Conservation (phyloP, 495 filamentous ascomycete species). For the Penicillium coffeae region DNA sequence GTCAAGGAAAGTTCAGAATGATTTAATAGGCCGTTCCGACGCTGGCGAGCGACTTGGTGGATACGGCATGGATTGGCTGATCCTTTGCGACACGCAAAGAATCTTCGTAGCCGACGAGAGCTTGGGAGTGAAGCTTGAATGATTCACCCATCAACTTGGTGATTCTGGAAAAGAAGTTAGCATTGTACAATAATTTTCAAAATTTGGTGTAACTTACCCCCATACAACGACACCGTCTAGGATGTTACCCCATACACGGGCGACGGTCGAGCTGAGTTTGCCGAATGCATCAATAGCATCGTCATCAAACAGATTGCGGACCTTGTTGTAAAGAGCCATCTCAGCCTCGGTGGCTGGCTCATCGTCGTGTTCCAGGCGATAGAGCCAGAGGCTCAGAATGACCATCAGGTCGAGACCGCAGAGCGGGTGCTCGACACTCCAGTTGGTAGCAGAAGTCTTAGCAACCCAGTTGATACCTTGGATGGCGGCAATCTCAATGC, state of each 20-base stretch:
- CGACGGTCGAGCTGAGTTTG: slow-evolving; percentile 88
- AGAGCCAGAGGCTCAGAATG: slow-evolving; percentile 96
- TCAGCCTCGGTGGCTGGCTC: slow-evolving; percentile 91
- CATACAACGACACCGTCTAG: slow-evolving; percentile 98
- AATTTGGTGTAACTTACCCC: slow-evolving; percentile 61
- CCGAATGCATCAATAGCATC: slow-evolving; percentile 74
- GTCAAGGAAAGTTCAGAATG: slow-evolving; percentile 11
- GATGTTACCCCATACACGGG: slow-evolving; percentile 95
- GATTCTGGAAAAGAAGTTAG: slow-evolving; percentile 66
- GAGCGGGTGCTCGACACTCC: slow-evolving; percentile 97
- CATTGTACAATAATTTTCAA: slow-evolving; percentile 6
- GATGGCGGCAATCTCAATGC: slow-evolving; percentile 90
- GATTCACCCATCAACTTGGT: slow-evolving; percentile 97
- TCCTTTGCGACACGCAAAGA: slow-evolving; percentile 49
- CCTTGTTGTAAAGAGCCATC: slow-evolving; percentile 89
- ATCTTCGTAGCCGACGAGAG: slow-evolving; percentile 89
- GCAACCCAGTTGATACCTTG: slow-evolving; percentile 98
- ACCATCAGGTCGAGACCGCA: slow-evolving; percentile 98
- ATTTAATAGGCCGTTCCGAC: slow-evolving; percentile 47
- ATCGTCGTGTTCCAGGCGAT: slow-evolving; percentile 97
- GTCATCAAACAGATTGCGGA: slow-evolving; percentile 89
- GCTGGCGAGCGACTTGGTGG: slow-evolving; percentile 44
- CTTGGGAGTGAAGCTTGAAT: slow-evolving; percentile 94
- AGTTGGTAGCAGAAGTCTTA: slow-evolving; percentile 93
- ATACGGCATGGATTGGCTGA: slow-evolving; percentile 44